Conservation (phyloP, 164 flowering plant genomes). For the Macadamia tetraphylla region DNA sequence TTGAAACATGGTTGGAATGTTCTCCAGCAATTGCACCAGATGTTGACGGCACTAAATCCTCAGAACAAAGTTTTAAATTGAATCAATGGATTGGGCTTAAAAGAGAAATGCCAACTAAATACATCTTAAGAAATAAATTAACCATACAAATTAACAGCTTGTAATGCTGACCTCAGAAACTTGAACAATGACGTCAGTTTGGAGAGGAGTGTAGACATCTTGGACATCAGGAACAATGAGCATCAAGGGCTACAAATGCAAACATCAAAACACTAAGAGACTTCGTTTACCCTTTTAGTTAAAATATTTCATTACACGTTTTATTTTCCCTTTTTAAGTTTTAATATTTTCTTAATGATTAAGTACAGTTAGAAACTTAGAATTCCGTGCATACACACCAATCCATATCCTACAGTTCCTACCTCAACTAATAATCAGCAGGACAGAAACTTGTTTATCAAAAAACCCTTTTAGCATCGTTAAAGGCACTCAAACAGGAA, state of each 20-base stretch:
- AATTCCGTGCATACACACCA: too few relatives aligned
- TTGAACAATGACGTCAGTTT: conserved; percentile 87
- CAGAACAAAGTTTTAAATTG: conserved; percentile 12
- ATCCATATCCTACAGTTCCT: too few relatives aligned
- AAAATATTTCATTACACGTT: not conserved
- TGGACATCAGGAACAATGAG: conserved; percentile 95
- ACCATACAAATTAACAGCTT: not conserved
- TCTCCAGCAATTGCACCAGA: conserved; percentile 83
- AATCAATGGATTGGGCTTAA: not conserved
- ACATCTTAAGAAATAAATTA: not conserved
- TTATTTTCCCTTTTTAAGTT: not conserved
- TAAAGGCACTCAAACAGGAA: too few relatives aligned
- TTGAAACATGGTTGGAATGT: conserved; percentile 91
- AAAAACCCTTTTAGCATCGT: too few relatives aligned
- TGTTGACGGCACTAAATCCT: conserved; percentile 75
- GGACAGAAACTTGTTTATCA: too few relatives aligned
- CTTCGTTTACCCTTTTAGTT: not conserved
- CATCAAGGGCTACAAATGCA: conserved; percentile 85
- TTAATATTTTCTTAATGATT: not conserved
- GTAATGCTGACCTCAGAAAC: conserved; percentile 72
- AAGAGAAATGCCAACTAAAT: not conserved
- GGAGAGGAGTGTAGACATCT: conserved; percentile 97
- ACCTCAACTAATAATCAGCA: too few relatives aligned
- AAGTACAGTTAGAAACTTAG: too few relatives aligned
- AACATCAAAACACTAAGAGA: not conserved